These are phyloP conservation scores for Coccomyxa subellipsoidea DNA, from an alignment of 163 green algal species.

Conservation along the genomic window DNA sequence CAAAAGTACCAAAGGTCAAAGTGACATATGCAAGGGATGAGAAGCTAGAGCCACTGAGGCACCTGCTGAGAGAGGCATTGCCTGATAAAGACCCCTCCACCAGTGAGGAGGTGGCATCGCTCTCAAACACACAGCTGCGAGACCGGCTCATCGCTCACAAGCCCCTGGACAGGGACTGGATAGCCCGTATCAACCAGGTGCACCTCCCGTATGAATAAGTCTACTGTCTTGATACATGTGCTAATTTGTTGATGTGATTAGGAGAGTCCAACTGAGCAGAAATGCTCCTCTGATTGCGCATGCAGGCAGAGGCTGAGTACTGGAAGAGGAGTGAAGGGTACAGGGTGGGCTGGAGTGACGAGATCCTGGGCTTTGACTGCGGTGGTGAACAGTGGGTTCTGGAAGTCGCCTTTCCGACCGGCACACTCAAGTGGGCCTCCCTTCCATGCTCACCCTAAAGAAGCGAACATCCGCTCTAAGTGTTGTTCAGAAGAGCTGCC, in stretches of 20 bases:
- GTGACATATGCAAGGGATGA: constrained; percentile 34
- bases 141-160: constrained; percentile 77
- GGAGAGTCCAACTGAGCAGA: too few species aligned
- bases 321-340: constrained; percentile 38
- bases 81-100: neutral
- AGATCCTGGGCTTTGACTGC: constrained; percentile 97
- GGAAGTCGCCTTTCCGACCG: constrained; percentile 83
- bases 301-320: constrained; percentile 30
- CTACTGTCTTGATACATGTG: neutral
- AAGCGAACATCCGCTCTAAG: too few species aligned
- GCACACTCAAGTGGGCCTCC: constrained; percentile 28
- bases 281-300: too few species aligned
- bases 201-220: neutral
- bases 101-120: constrained; percentile 21
- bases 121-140: constrained; percentile 70
- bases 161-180: constrained; percentile 73
- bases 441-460: too few species aligned
- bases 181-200: constrained; percentile 67
- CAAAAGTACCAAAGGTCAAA: neutral
- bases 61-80: constrained; percentile 38
- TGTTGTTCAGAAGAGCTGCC: too few species aligned
- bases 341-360: constrained; percentile 82
- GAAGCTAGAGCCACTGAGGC: constrained; percentile 30
- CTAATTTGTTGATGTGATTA: neutral
- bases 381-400: constrained; percentile 97